Evolutionary conservation across 1,139 yeast species (phyloP), one percentile per base, ranked within the genome.

Genomic region (Candida sanyaensis): DNA sequence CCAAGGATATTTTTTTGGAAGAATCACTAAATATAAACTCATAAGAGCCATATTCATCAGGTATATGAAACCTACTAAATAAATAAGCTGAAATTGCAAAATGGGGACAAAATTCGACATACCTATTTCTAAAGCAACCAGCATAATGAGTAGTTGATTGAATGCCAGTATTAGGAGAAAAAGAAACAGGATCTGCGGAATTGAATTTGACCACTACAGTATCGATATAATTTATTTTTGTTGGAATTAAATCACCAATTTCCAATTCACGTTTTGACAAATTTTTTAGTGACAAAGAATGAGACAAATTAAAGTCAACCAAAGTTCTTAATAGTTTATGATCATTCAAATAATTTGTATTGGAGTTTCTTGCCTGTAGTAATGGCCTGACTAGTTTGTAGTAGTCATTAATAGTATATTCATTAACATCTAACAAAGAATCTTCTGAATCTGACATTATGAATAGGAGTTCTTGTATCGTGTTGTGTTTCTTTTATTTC

Each of bases 91-190:
- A 60, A 5, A 69, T 48, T 1, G 69, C 63, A 10, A 65, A 55
- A 45, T 64, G 69, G 8, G 69, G 67, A 52, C 75, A 70, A 41
- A 59, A 55, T 52, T 68, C 69, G 28, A 68, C 58, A 47, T 58
- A 54, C 45, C 54, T 59, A 43, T 64, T 61, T 42, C 74, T 57
- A 24, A 68, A 52, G 38, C 68, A 62, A 1, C 66, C 70, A 43
- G 55, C 57, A 46, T 49, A 64, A 6, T 51, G 58, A 8, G 43
- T 23, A 13, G 31, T 32, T 12, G 21, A 33, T 13, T 30, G 24
- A 13, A 39, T 37, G 17, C 32, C 32, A 12, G 24, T 27, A 12
- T 24, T 24, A 5, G 45, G 38, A 37, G 52, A 45, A 43, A 11
- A 27, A 21, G 31, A 50, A 28, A 34, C 24, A 11, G 40, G 24